Percentiles rank a stretch among this genome's conserved stretches.
Conservation (phyloP, 495 filamentous ascomycete species). For the Hypoxylon rickii region DNA sequence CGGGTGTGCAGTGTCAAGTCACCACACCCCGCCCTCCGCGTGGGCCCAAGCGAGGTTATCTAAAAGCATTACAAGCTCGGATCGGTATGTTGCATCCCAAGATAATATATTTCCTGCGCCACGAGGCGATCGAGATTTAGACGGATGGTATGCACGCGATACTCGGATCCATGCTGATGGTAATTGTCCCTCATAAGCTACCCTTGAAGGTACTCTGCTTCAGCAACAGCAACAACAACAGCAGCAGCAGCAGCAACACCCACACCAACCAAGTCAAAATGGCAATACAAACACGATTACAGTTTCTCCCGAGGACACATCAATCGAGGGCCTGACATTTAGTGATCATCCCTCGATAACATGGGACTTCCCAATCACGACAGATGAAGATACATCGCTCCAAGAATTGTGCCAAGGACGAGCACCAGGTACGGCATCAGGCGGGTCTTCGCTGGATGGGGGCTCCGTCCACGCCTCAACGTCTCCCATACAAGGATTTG, state of each 20-base stretch:
- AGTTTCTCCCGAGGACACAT: slow-evolving; percentile 10
- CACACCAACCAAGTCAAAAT: slow-evolving; percentile 2
- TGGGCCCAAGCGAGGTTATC: slow-evolving; percentile 29
- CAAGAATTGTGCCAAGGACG: slow-evolving; percentile 20
- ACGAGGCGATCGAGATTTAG: background rate
- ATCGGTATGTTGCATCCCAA: slow-evolving; percentile 19
- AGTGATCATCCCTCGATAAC: slow-evolving; percentile 16
- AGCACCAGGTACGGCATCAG: slow-evolving; percentile 14
- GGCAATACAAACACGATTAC: slow-evolving; percentile 9
- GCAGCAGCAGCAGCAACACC: slow-evolving; percentile 23
- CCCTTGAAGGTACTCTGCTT: slow-evolving; percentile 28
- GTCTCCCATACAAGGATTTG: slow-evolving; percentile 32
- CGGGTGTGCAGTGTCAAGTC: slow-evolving; percentile 30
- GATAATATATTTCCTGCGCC: background rate
- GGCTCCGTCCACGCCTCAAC: slow-evolving; percentile 29
- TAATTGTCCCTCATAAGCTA: slow-evolving; percentile 8
- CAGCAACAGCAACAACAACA: slow-evolving; percentile 16
- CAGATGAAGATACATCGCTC: slow-evolving; percentile 16
- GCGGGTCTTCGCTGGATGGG: slow-evolving; percentile 26
- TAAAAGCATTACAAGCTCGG: slow-evolving; percentile 34
- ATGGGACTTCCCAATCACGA: slow-evolving; percentile 29
- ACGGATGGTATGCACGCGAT: background rate
- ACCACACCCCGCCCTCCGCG: slow-evolving; percentile 31
- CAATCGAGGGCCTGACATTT: slow-evolving; percentile 23
- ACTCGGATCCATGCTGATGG: background rate